Evolutionary conservation across 2,329 filamentous ascomycete species (phyloP), one percentile per base, ranked within the genome.

Genomic region (Fusarium staphyleae): DNA sequence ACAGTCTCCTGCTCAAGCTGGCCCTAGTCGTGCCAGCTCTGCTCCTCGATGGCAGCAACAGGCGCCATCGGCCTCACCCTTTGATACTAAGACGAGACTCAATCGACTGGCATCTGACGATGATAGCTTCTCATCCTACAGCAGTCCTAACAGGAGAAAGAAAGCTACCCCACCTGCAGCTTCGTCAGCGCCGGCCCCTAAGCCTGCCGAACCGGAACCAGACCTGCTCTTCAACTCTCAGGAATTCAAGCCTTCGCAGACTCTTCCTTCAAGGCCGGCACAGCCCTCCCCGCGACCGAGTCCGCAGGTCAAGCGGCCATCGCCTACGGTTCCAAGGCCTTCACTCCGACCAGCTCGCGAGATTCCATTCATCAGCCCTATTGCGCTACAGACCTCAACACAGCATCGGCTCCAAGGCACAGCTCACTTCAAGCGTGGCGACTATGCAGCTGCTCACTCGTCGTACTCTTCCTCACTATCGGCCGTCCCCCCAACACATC

Each of bases 381-480:
- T 86, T 6, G 87, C 87, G 1, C 79, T 97, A 14, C 83, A 88
- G 59, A 85, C 85, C 4, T 96, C 91, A 9, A 88, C 88, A n/a
- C 82, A 85, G 39, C 85, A 95, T 66, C 89, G 95, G 12, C 81
- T 88, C 40, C 87, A 87, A 59, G 95, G 93, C 14, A 91, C 92
- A 9, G 88, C 89, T 46, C 90, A 96, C 61, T 98, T 96, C 77
- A 98, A 97, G 74, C 86, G 91, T 29, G 95, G 95, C 28, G 95
- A 99, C 72, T 99, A 91, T 72, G 88, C 90, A 14, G 83, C 89
- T 9, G 95, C 95, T 0, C 91, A 97, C 67, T 81, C 86, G 15
- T 87, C 89, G 1, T 99, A 98, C 72, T 86, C 89, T 0, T 83
- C 84, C 24, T 91, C 95, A 1, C 78, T 99, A 3, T 77, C 82